Evolutionary conservation across 2,329 filamentous ascomycete genomes (phyloP).

Genomic region (Aspergillus tanneri): DNA sequence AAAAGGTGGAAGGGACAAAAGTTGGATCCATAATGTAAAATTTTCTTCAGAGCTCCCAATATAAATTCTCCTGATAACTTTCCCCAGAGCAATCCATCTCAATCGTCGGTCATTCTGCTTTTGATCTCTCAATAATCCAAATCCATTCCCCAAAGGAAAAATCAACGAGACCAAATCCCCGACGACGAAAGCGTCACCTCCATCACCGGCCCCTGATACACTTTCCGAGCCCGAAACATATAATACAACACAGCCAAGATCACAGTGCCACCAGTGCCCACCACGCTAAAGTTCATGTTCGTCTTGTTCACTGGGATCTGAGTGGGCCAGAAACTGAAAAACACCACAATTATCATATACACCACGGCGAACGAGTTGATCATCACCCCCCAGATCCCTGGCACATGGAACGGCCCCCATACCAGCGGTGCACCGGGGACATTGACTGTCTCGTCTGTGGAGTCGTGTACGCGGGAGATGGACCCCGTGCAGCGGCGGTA

Average conservation of each 20-base stretch:
- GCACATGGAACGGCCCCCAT: slow-evolving; percentile 32
- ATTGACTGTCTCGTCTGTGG: slow-evolving; percentile 23
- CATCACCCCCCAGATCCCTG: slow-evolving; percentile 37
- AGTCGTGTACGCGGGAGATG: slow-evolving; percentile 17
- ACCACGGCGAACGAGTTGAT: slow-evolving; percentile 47
- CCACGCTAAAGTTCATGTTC: slow-evolving; percentile 50
- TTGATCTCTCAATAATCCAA: too few species aligned
- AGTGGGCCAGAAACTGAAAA: slow-evolving; percentile 52
- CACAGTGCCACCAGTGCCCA: slow-evolving; percentile 46
- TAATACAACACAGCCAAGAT: slow-evolving; percentile 45
- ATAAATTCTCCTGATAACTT: too few species aligned
- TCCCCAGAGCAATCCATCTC: too few species aligned
- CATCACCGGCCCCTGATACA: slow-evolving; percentile 35
- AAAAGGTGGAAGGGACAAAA: too few species aligned
- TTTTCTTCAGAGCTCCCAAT: too few species aligned
- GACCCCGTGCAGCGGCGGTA: slow-evolving; percentile 26
- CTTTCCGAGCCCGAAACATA: slow-evolving; percentile 32
- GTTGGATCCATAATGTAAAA: too few species aligned
- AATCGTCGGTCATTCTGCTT: too few species aligned
- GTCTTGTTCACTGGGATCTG: slow-evolving; percentile 35
- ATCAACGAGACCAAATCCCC: background rate
- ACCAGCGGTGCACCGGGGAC: slow-evolving; percentile 28
- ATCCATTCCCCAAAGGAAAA: too few species aligned
- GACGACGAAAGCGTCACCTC: slow-evolving; percentile 13
- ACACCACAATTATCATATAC: slow-evolving; percentile 49